Percentiles rank a stretch among this genome's conserved stretches.
phyloP scores from a whole-genome alignment of 768 basidiomycete species.

The Termitomyces sp. region DNA sequence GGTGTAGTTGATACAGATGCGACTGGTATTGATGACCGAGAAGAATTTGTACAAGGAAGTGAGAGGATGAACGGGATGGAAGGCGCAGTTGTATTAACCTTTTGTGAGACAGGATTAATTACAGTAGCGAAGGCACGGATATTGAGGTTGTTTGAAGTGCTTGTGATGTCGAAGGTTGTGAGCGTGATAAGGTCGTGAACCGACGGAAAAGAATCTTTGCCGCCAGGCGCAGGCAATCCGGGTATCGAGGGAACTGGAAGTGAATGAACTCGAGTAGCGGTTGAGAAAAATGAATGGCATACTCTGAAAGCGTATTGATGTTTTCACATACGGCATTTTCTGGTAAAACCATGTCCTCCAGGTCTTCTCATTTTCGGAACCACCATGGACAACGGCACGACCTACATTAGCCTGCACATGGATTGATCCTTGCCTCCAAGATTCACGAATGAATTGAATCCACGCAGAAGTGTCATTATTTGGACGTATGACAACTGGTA shows the following conservation, averaged over 20 bases:
- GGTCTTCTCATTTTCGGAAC: conserved; percentile 29
- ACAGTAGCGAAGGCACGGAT: conserved; percentile 51
- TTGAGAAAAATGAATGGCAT: conserved; percentile 18
- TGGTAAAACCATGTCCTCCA: conserved; percentile 43
- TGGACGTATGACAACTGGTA: conserved; percentile 45
- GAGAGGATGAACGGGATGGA: conserved; percentile 58
- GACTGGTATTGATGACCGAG: conserved; percentile 31
- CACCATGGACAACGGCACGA: conserved; percentile 45
- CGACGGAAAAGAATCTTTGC: conserved; percentile 43
- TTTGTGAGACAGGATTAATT: conserved; percentile 49
- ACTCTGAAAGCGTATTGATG: conserved; percentile 49
- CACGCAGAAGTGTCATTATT: conserved; percentile 45
- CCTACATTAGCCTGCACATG: conserved; percentile 37
- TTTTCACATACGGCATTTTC: conserved; percentile 38
- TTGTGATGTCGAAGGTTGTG: conserved; percentile 43
- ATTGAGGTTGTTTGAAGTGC: conserved; percentile 24
- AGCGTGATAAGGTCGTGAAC: conserved; percentile 57
- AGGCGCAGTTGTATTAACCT: conserved; percentile 45
- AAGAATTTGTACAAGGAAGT: conserved; percentile 27
- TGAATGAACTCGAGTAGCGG: not conserved
- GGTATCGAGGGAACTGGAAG: conserved; percentile 34
- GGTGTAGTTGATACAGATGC: conserved; percentile 50
- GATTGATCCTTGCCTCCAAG: conserved; percentile 51
- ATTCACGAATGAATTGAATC: conserved; percentile 44
- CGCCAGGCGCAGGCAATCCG: conserved; percentile 57